These are phyloP conservation scores for Penicillium cataractarum DNA, from an alignment of 495 filamentous ascomycete species.

Conservation along the genomic window DNA sequence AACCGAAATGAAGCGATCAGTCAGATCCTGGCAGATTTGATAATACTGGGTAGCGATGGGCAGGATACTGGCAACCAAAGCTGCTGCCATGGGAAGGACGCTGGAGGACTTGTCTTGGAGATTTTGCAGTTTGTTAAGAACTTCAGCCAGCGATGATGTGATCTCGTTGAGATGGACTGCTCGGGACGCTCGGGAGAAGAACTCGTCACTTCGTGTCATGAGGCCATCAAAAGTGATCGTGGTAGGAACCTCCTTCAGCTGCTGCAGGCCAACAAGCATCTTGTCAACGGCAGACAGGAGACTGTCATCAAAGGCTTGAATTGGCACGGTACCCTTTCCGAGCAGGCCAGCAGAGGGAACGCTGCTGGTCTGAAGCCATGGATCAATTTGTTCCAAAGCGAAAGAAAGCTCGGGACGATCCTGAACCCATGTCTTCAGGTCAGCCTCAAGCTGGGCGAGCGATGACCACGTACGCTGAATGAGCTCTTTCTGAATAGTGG, in stretches of 20 bases:
- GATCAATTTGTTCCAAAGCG: conserved; percentile 61
- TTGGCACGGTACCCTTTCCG: conserved; percentile 24
- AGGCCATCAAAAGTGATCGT: conserved; percentile 64
- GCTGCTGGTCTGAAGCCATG: conserved; percentile 40
- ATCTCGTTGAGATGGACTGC: conserved; percentile 62
- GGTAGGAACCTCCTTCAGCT: conserved; percentile 61
- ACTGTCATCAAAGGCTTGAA: conserved; percentile 54
- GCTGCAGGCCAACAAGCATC: conserved; percentile 74
- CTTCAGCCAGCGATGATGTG: conserved; percentile 49
- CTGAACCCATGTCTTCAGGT: conserved; percentile 46
- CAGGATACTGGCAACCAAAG: conserved; percentile 65
- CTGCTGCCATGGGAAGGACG: conserved; percentile 52
- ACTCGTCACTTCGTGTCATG: conserved; percentile 62
- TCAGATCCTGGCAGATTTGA: conserved; percentile 55
- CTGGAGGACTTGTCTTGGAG: conserved; percentile 49
- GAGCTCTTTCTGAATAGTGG: conserved; percentile 44
- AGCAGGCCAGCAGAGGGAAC: conserved; percentile 13
- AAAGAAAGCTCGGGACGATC: conserved; percentile 64
- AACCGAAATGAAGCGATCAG: conserved; percentile 56
- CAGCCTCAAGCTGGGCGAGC: conserved; percentile 46
- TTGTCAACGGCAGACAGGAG: conserved; percentile 64
- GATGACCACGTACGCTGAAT: conserved; percentile 47
- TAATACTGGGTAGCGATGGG: conserved; percentile 79
- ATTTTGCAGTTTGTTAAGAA: conserved; percentile 52
- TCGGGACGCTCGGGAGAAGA: conserved; percentile 58